Base-by-base conservation (phyloP, 148 eudicot genomes). In the Agrostemma githago region DNA sequence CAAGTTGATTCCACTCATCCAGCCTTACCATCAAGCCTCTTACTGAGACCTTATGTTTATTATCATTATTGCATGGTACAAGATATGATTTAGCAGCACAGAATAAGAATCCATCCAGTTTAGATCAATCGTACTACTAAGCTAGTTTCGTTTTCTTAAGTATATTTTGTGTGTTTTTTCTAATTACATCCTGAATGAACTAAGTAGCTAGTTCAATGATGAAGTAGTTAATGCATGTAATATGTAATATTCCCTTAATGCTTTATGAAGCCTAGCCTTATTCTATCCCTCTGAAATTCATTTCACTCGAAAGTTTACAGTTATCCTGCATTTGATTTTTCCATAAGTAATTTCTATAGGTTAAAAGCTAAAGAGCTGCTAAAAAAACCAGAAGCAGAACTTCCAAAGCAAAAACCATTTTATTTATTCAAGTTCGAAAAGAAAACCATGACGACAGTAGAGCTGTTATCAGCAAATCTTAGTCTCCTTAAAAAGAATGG, bases 1-100 rank as follows among this genome's bases (percentile, higher is more conserved):
- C 19, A 58, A 79, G 4, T 88, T 92, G 8, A 71, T 84, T 59
- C 88, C 82, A 1, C 75, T 87, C 82, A 78, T 90, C 66, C 86
- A 73, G 87, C 90, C 96, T 19, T 84, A 83, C 71, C 78, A 83
- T 66, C 86, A 83, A 71, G 70, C 57, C 0, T 48, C 39, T 34
- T 76, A 81, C 71, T 76, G 14, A 51, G 56, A 11, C 34, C 34
- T 26, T 26, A 26, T 26, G 34, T 26, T 26, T 26, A 26, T 26
- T 26, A 26, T 26, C 34, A 26, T 46, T 16, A 58, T 66, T 80
- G 41, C 74, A 76, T 41, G 43, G 60, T 68, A 53, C n/a, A 60
- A 59, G 53, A 46, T 34, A 76, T 38, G 65, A 44, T 66, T 48
- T 62, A 72, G 74, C 61, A 21, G 66, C 77, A 76, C 61, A 21